Base-by-base conservation (phyloP, 2,329 filamentous ascomycete genomes). In the Periglandula ipomoeae region DNA sequence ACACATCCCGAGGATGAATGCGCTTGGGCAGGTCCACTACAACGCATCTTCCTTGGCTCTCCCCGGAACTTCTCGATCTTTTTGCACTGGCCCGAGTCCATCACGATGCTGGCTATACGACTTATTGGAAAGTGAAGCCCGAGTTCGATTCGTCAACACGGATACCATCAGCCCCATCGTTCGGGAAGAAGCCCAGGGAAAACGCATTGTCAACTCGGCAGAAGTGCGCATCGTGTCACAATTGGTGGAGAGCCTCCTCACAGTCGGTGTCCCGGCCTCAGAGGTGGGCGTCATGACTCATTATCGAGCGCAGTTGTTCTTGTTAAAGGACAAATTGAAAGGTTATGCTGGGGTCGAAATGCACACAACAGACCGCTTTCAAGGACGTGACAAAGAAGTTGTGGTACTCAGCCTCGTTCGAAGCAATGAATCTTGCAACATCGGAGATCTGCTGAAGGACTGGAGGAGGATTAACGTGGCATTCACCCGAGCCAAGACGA, bases 271-370 rank as follows among this genome's bases (percentile, higher is more conserved):
- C 1, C 71, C 86, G 0, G 76, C 85, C 0, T 70, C 72, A 0
- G 85, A 91, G 46, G 89, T 98, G 49, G 93, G 93, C 42, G 85
- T 98, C 56, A 96, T 98, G 71, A 96, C 93, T 15, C 89, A 96
- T 66, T 98, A 98, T 67, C 87, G 93, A 50, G 90, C 87, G 5
- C 93, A 98, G 65, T 80, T 98, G 1, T 83, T 88, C 0, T 72
- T 95, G 2, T 75, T 98, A 1, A 87, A 87, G 55, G 81, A 90
- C 52, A 75, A 75, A 10, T 78, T 95, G 30, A 79, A 80, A 27
- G 71, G 69, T 38, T 67, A 74, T 56, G 50, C 73, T 0, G 78
- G 79, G 2, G 82, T 98, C 1, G 93, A 98, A 67, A 89, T 97
- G 77, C 89, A 98, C 66, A 97, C 93, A 0, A 90, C 93, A 3